Base-by-base conservation (phyloP, 2,329 filamentous ascomycete species). In the Xylariomycetidae sp. region DNA sequence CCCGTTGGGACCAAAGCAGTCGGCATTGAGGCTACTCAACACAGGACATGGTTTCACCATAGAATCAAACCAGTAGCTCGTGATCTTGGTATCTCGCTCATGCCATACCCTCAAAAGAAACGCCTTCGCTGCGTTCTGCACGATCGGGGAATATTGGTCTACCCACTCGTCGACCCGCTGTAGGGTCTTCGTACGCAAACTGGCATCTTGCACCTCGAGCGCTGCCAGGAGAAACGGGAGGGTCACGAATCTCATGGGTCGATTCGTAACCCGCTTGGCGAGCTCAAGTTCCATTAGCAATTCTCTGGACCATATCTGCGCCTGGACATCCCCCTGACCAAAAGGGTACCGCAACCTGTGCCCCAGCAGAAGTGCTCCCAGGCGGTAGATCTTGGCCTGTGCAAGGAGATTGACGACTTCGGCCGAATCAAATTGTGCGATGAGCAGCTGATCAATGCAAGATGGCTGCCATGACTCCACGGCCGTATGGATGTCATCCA, bases 181-280 rank as follows among this genome's bases (percentile, higher is more conserved):
- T 6, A 53, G 42, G 2, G 49, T 30, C 30, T 42, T 41, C 6
- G 37, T 16, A 11, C 49, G 44, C 30, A 19, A 14, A 12, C 25
- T 28, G 6, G 12, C 4, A 27, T 45, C 42, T 37, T 31, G 36
- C 30, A 50, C 22, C 31, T 53, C 50, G 23, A 53, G 34, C 15
- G 49, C 48, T 31, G 50, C 50, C n/a, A 51, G 35, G 9, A 53
- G 36, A 29, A 50, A 54, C 31, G 49, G 51, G 15, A 54, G 22
- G 4, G 50, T 51, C 31, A 53, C 48, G 38, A 33, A 53, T 13
- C 41, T 43, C 12, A 51, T 31, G 8, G 40, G 34, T 33, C 31
- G 42, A 20, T 46, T 43, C 8, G 51, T 50, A 9, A 50, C 26
- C 12, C 26, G 16, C 15, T 33, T 26, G 26, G 46, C 49, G 10